Conservation (phyloP, 306 rosid genomes). For the Pyrus communis region DNA sequence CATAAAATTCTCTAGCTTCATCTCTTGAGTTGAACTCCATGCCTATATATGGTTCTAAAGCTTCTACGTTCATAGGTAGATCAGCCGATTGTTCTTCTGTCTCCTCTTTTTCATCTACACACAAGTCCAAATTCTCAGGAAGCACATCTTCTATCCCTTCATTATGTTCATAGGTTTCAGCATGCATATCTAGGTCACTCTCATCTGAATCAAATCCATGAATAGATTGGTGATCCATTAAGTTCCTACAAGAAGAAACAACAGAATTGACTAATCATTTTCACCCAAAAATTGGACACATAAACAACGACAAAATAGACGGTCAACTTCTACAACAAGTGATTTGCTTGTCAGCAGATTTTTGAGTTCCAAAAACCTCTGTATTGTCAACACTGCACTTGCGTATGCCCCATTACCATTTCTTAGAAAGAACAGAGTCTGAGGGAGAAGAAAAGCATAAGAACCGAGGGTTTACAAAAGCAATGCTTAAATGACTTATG, state of each 20-base stretch:
- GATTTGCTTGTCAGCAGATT: not conserved
- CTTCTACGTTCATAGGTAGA: constrained; percentile 29
- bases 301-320: not conserved
- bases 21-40: constrained; percentile 69
- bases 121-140: constrained; percentile 27
- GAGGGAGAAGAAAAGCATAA: not conserved
- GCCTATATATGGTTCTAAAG: constrained; percentile 42
- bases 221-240: constrained; percentile 40
- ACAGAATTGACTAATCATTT: not conserved
- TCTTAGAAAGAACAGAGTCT: not conserved
- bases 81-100: constrained; percentile 32
- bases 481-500: not conserved
- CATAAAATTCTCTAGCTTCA: constrained; percentile 67
- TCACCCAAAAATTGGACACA: constrained; percentile 1
- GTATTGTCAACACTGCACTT: not conserved
- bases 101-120: constrained; percentile 36
- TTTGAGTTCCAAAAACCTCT: not conserved
- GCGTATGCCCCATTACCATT: not conserved
- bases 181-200: constrained; percentile 46
- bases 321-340: not conserved
- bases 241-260: constrained; percentile 21
- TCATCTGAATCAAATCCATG: constrained; percentile 47
- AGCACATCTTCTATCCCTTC: constrained; percentile 30
- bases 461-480: not conserved
- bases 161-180: constrained; percentile 27